These are phyloP conservation scores for Blastobotrys raffinosifermentans DNA, from an alignment of 1,139 yeast species.

Conservation along the genomic window DNA sequence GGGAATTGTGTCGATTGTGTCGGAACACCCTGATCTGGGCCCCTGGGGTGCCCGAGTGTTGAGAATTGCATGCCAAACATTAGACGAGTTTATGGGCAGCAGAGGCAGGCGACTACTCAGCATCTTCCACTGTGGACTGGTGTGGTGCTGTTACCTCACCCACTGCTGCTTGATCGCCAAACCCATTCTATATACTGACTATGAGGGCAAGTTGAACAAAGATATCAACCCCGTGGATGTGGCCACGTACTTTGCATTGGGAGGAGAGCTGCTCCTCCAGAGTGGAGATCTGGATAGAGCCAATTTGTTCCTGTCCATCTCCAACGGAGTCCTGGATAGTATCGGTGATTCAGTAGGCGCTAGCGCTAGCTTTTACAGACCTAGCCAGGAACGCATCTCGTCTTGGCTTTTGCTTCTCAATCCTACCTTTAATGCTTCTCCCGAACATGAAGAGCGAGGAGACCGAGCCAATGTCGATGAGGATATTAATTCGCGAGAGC, in stretches of 20 bases:
- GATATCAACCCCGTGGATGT: conserved; percentile 10
- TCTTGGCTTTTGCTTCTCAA: no score
- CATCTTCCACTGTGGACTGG: conserved; percentile 6
- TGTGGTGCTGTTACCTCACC: conserved; percentile 5
- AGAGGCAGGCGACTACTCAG: background rate
- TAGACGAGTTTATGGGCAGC: background rate
- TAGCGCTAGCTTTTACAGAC: no score
- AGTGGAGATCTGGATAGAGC: conserved; percentile 21
- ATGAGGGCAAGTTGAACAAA: conserved; percentile 4
- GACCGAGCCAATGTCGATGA: no score
- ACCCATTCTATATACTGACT: conserved; percentile 4
- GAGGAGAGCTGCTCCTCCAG: conserved; percentile 19
- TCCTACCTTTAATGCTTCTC: no score
- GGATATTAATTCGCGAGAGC: no score
- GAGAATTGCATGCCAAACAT: background rate
- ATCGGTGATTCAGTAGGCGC: no score
- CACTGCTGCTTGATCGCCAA: background rate
- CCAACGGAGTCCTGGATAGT: no score
- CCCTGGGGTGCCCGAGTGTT: background rate
- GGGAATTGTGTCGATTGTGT: no score
- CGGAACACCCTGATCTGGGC: background rate
- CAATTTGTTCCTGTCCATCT: conserved; percentile 16
- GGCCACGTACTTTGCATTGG: conserved; percentile 22
- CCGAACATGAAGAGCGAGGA: no score
- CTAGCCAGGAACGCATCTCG: no score